Conservation (phyloP, 306 rosid species). For the Dalbergia cultrata region DNA sequence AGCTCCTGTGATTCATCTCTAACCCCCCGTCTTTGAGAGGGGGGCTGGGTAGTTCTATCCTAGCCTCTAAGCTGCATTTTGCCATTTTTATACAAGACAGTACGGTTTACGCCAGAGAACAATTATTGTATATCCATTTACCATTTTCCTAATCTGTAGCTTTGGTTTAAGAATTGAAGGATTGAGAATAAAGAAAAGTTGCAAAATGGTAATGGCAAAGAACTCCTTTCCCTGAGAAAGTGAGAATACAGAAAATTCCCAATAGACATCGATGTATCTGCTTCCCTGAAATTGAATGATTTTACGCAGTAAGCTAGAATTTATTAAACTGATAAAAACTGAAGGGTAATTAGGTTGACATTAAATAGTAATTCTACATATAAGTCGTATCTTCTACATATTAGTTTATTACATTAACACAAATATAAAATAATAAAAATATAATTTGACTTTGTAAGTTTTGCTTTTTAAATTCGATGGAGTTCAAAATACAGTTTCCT, state of each 20-base stretch:
- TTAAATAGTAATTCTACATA: slow-evolving; percentile 7
- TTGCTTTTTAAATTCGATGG: slow-evolving; percentile 33
- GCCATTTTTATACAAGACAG: slow-evolving; percentile 45
- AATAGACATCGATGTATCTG: slow-evolving; percentile 17
- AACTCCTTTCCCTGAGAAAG: slow-evolving; percentile 31
- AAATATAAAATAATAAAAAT: slow-evolving; percentile 9
- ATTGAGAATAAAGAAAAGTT: slow-evolving; percentile 12
- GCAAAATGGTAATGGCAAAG: slow-evolving; percentile 31
- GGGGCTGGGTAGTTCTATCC: slow-evolving; percentile 35
- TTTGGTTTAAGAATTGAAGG: slow-evolving; percentile 24
- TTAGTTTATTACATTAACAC: slow-evolving; percentile 20
- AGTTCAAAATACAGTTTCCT: slow-evolving; percentile 30
- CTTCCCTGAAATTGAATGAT: slow-evolving; percentile 27
- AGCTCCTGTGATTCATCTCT: slow-evolving; percentile 73
- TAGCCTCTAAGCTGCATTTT: slow-evolving; percentile 26
- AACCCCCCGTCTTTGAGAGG: slow-evolving; percentile 5
- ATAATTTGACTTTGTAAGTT: slow-evolving; percentile 50
- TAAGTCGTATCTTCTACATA: slow-evolving; percentile 14
- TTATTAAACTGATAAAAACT: slow-evolving; percentile 23
- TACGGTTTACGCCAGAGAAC: slow-evolving; percentile 6
- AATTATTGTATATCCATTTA: slow-evolving; percentile 14
- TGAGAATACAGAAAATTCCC: background rate
- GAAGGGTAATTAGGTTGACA: background rate
- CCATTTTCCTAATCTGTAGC: slow-evolving; percentile 42
- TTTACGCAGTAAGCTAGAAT: slow-evolving; percentile 23